Base-by-base conservation (phyloP, 371 early-diverging fungal genomes). In the Dinochytrium kinnereticum region DNA sequence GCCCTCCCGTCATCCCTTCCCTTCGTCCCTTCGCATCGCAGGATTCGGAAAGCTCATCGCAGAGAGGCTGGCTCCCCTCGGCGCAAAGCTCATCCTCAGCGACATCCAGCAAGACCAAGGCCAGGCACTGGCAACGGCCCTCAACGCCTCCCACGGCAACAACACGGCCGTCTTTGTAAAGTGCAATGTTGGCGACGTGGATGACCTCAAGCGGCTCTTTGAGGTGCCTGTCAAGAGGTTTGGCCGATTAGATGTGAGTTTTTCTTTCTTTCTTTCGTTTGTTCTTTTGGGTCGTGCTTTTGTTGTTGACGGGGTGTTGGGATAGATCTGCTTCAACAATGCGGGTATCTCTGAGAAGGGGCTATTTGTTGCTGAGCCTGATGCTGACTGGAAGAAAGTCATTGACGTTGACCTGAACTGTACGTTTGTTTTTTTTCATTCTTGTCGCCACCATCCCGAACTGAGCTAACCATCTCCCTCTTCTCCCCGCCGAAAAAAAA, bases 371-470 rank as follows among this genome's bases (percentile, higher is more conserved):
- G 26, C 33, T 1, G 66, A 66, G 19, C 64, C 73, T 1, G 87
- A 87, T n/a, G 36, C 79, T 2, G 33, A 71, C 51, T 85, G 83
- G 80, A 84, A 85, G 55, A 82, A 79, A 10, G 89, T 90, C 2
- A 75, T 94, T 7, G 83, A 89, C 66, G 84, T 93, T 64, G 92
- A 94, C 78, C 73, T 91, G 1, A 85, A 79, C 38, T 76, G 73
- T 77, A 39, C 17, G 68, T 55, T 51, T 31, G n/a, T 2, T n/a
- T 33, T 26, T 1, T 39, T 37, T 24, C 10, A 3, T 40, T 2
- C 44, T 66, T 33, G 5, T 64, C 7, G 5, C 61, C 7, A 5
- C 10, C 36, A 33, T 61, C 34, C n/a, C 49, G 49, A 13, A n/a
- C 49, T 13, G n/a, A 49, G 13, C 49, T 49, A 13, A 49, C 49